Conservation (phyloP, 2,329 filamentous ascomycete species). For the Fusarium hainanense region DNA sequence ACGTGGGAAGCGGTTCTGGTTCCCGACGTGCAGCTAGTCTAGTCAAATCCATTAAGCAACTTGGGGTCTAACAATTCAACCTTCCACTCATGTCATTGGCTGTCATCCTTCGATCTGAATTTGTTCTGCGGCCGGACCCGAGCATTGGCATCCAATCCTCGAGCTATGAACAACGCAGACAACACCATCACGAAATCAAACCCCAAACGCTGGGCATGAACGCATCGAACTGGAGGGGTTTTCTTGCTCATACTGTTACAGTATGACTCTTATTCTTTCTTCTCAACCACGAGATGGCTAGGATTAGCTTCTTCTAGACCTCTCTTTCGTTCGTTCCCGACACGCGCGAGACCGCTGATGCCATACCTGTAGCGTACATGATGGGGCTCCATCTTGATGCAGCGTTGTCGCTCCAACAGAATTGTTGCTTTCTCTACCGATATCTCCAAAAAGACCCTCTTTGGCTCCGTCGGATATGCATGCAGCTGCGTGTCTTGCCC, state of each 20-base stretch:
- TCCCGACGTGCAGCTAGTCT: conserved; percentile 42
- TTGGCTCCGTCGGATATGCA: conserved; percentile 32
- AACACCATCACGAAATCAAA: conserved; percentile 34
- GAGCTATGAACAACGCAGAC: conserved; percentile 38
- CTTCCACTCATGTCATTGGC: conserved; percentile 7
- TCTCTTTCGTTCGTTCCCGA: conserved; percentile 44
- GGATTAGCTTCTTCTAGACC: conserved; percentile 22
- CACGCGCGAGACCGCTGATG: conserved; percentile 29
- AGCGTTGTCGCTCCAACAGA: conserved; percentile 38
- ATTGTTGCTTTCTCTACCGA: conserved; percentile 8
- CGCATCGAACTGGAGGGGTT: conserved; percentile 44
- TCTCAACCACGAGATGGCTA: conserved; percentile 11
- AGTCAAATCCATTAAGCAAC: conserved; percentile 12
- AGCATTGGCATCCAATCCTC: conserved; percentile 17
- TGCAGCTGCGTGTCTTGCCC: conserved; percentile 43
- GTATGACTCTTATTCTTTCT: conserved; percentile 39
- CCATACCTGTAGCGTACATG: conserved; percentile 6
- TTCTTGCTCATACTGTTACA: conserved; percentile 1
- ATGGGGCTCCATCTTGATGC: conserved; percentile 39
- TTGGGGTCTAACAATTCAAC: neutral
- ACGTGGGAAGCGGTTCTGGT: conserved; percentile 38
- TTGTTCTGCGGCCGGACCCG: conserved; percentile 33
- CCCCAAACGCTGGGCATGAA: conserved; percentile 43
- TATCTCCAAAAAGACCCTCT: conserved; percentile 33
- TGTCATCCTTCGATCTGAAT: conserved; percentile 12